phyloP scores from a whole-genome alignment of 129 eudicot genomes.

The Sambucus nigra region DNA sequence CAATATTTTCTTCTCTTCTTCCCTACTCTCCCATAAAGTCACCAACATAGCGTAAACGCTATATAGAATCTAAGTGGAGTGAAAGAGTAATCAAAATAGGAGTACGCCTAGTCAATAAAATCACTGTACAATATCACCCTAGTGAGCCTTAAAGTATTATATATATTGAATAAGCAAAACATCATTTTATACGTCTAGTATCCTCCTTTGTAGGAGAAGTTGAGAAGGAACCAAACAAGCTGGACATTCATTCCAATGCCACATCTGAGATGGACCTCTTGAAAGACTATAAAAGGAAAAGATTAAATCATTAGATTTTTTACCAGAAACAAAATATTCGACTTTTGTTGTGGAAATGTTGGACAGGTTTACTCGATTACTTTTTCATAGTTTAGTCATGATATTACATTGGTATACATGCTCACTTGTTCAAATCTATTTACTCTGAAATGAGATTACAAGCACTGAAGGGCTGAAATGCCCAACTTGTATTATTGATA shows the following conservation, averaged over 20 bases:
- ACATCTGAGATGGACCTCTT: conserved; percentile 59
- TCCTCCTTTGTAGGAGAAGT: conserved; percentile 35
- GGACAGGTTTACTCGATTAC: neutral
- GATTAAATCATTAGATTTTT: neutral
- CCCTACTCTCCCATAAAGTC: too few species aligned
- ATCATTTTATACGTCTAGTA: conserved; percentile 38
- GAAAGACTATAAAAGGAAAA: conserved; percentile 27
- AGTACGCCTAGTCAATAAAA: conserved; percentile 1
- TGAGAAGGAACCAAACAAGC: conserved; percentile 62
- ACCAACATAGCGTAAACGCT: too few species aligned
- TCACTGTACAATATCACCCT: neutral
- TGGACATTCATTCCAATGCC: conserved; percentile 59
- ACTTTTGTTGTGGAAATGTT: neutral
- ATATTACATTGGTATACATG: neutral
- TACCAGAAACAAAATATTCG: neutral
- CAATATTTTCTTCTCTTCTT: too few species aligned
- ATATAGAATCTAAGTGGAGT: neutral
- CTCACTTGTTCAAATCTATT: neutral
- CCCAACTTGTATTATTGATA: too few species aligned
- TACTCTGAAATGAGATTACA: neutral
- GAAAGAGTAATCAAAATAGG: neutral
- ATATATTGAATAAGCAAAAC: neutral
- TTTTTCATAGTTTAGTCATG: neutral
- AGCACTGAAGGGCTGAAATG: conserved; percentile 1
- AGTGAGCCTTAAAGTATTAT: neutral